Conservation (phyloP, 225 moss, liverwort and hornwort species). For the Physcomitrellopsis africana region DNA sequence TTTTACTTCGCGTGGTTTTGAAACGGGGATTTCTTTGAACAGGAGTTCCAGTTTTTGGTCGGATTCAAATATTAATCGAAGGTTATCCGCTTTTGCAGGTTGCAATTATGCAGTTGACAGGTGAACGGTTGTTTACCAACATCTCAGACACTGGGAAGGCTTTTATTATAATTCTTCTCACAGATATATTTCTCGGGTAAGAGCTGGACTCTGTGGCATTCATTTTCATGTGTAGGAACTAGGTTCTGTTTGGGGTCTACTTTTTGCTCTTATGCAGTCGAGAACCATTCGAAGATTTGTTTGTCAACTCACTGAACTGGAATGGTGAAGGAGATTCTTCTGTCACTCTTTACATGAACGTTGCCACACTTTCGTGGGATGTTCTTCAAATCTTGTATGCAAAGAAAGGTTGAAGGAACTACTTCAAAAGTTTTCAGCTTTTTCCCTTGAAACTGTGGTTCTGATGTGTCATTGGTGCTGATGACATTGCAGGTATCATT, state of each 20-base stretch:
- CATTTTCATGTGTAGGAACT: background rate
- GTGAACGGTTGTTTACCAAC: slow-evolving; percentile 91
- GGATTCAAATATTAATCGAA: background rate
- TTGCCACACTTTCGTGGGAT: background rate
- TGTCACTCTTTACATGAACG: background rate
- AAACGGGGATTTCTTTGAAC: background rate
- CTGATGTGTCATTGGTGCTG: slow-evolving; percentile 15
- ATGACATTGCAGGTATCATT: slow-evolving; percentile 74
- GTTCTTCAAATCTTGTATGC: background rate
- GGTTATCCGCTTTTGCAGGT: slow-evolving; percentile 53
- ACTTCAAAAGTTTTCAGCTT: background rate
- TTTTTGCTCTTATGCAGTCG: background rate
- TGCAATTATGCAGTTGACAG: slow-evolving; percentile 82
- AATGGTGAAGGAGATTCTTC: background rate
- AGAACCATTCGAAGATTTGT: background rate
- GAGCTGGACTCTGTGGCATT: background rate
- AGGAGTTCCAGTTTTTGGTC: background rate
- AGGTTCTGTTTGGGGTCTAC: background rate
- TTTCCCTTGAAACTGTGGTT: slow-evolving; percentile 2
- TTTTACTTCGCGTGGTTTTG: slow-evolving; percentile 1
- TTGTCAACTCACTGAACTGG: background rate
- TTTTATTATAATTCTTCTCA: slow-evolving; percentile 90
- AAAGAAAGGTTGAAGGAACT: background rate
- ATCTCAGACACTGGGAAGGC: slow-evolving; percentile 99
- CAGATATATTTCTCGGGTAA: slow-evolving; percentile 96